A percentile compares a stretch with the other conserved stretches of the same genome.
Conservation (phyloP, 352 stramenopile genomes). For the Globisporangium abappressorium region DNA sequence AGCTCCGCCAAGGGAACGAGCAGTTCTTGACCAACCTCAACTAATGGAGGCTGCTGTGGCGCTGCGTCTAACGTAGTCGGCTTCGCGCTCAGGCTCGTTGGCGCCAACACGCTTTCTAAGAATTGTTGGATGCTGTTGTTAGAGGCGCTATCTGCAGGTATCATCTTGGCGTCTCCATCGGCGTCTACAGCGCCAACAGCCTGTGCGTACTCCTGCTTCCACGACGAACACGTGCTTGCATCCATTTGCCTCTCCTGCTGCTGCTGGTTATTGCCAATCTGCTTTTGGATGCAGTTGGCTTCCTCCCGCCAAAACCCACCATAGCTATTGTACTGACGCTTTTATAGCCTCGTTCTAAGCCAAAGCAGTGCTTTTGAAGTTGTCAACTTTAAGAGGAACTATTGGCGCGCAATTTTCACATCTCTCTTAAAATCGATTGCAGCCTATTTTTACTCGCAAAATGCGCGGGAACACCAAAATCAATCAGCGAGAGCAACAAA, state of each 20-base stretch:
- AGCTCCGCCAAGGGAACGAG: conserved; percentile 28
- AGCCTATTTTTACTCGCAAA: background rate
- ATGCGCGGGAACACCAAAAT: background rate
- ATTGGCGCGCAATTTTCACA: background rate
- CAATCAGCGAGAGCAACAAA: background rate
- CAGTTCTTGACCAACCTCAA: conserved; percentile 21
- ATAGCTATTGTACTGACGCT: background rate
- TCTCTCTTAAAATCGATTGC: background rate
- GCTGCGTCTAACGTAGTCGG: background rate
- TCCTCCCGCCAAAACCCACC: background rate
- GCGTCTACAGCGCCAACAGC: background rate
- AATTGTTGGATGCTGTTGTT: conserved; percentile 10
- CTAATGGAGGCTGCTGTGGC: conserved; percentile 8
- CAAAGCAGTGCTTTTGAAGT: background rate
- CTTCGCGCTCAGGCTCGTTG: background rate
- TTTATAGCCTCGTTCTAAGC: background rate
- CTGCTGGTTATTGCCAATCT: background rate
- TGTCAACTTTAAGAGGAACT: background rate
- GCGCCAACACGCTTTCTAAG: conserved; percentile 7
- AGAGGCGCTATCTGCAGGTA: background rate
- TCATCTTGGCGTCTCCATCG: background rate
- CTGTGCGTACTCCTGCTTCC: conserved; percentile 17
- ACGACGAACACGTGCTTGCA: background rate
- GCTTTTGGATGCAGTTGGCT: background rate
- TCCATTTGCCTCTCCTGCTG: conserved; percentile 2